A percentile compares a stretch with the other conserved stretches of the same genome.
Conservation (phyloP, 2,329 filamentous ascomycete genomes). For the Arthrobotrys megalospora region DNA sequence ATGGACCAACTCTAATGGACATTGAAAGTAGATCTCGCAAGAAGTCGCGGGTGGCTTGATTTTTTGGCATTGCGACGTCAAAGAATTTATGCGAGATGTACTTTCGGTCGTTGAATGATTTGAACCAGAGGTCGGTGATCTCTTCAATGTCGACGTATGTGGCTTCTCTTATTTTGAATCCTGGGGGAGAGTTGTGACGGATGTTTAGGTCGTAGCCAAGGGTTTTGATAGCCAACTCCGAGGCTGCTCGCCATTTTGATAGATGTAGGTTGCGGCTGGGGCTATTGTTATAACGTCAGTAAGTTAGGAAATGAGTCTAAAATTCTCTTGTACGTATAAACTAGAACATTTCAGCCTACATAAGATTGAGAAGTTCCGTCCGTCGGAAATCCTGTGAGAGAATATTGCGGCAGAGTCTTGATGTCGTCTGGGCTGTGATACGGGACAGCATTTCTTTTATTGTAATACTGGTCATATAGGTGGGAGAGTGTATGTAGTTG, state of each 20-base stretch:
- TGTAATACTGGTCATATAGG: too few species aligned
- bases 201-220: constrained; percentile 9
- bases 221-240: not conserved
- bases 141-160: constrained; percentile 11
- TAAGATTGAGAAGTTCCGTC: not conserved
- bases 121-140: constrained; percentile 5
- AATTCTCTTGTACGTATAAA: not conserved
- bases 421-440: not conserved
- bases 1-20: constrained; percentile 4
- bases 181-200: constrained; percentile 13
- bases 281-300: not conserved
- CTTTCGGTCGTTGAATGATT: constrained; percentile 11
- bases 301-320: not conserved
- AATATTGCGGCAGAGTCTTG: not conserved
- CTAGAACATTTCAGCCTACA: not conserved
- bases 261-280: not conserved
- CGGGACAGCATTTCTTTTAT: not conserved
- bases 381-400: not conserved
- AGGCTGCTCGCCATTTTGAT: not conserved
- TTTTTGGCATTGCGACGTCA: constrained; percentile 16
- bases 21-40: constrained; percentile 14
- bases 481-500: too few species aligned
- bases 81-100: constrained; percentile 17
- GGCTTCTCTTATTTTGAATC: constrained; percentile 18
- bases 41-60: constrained; percentile 6